Evolutionary conservation across 2,329 filamentous ascomycete species (phyloP).

Genomic region (Tricladium varicosporioides): DNA sequence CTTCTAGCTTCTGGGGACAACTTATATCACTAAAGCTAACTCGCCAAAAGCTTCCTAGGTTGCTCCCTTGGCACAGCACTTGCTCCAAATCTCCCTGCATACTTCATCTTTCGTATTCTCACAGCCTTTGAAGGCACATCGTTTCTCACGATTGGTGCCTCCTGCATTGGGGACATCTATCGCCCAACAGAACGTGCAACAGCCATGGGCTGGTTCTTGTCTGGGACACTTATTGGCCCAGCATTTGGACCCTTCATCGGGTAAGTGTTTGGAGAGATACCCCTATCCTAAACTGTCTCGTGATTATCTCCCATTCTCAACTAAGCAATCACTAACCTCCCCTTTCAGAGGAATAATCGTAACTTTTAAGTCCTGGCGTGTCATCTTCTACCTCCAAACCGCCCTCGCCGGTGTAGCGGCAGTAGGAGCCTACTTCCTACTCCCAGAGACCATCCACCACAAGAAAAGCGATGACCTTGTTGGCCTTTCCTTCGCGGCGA

Average conservation of each 20-base stretch:
- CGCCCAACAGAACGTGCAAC: constrained; percentile 67
- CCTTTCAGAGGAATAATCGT: constrained; percentile 66
- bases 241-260: constrained; percentile 65
- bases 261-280: not conserved
- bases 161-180: constrained; percentile 67
- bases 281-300: too few species aligned
- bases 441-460: constrained; percentile 71
- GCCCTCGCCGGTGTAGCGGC: constrained; percentile 61
- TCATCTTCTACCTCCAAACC: constrained; percentile 76
- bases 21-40: too few species aligned
- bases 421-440: constrained; percentile 60
- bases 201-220: constrained; percentile 71
- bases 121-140: constrained; percentile 74
- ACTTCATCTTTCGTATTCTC: constrained; percentile 72
- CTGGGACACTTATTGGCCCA: constrained; percentile 69
- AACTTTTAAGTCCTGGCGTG: constrained; percentile 69
- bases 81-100: constrained; percentile 66
- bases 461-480: constrained; percentile 60
- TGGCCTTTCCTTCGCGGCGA: constrained; percentile 48
- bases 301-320: too few species aligned
- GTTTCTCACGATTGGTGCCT: constrained; percentile 69
- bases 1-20: too few species aligned
- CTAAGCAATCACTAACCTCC: not conserved
- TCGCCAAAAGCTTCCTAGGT: constrained; percentile 48
- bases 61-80: constrained; percentile 73